A percentile compares a stretch with the other conserved stretches of the same genome.
Conservation (phyloP, 2,329 filamentous ascomycete species). For the Clonostachys rosea region DNA sequence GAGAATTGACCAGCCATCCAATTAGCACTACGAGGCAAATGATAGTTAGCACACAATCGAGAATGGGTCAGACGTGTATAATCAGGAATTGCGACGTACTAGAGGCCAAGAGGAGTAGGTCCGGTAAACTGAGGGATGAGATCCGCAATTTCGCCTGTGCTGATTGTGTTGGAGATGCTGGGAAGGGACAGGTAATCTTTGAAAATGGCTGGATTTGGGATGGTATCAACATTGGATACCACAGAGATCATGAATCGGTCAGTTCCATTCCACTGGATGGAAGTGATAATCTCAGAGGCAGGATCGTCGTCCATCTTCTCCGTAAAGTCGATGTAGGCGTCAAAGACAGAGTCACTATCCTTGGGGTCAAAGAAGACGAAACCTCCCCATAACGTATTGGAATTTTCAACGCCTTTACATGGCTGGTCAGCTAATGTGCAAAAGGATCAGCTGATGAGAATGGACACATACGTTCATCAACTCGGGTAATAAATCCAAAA, state of each 20-base stretch:
- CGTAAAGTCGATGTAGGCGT: slow-evolving; percentile 22
- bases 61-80: not conserved
- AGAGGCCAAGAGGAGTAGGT: not conserved
- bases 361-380: slow-evolving; percentile 16
- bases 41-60: not conserved
- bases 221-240: slow-evolving; percentile 6
- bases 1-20: not conserved
- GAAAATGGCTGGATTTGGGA: slow-evolving; percentile 4
- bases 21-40: not conserved
- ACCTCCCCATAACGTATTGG: slow-evolving; percentile 21
- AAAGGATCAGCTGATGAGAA: too few species aligned
- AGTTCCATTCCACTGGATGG: slow-evolving; percentile 3
- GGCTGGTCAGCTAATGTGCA: slow-evolving; percentile 14
- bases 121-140: not conserved
- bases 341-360: slow-evolving; percentile 12
- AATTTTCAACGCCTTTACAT: slow-evolving; percentile 11
- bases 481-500: slow-evolving; percentile 25
- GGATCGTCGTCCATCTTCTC: slow-evolving; percentile 10
- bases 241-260: slow-evolving; percentile 2
- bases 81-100: not conserved
- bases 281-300: slow-evolving; percentile 11
- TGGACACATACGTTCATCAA: slow-evolving; percentile 11
- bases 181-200: slow-evolving; percentile 1
- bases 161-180: not conserved
- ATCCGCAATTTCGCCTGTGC: not conserved